These are phyloP conservation scores for Aureobasidium sp. DNA, from an alignment of 2,329 filamentous ascomycete species.

Conservation along the genomic window DNA sequence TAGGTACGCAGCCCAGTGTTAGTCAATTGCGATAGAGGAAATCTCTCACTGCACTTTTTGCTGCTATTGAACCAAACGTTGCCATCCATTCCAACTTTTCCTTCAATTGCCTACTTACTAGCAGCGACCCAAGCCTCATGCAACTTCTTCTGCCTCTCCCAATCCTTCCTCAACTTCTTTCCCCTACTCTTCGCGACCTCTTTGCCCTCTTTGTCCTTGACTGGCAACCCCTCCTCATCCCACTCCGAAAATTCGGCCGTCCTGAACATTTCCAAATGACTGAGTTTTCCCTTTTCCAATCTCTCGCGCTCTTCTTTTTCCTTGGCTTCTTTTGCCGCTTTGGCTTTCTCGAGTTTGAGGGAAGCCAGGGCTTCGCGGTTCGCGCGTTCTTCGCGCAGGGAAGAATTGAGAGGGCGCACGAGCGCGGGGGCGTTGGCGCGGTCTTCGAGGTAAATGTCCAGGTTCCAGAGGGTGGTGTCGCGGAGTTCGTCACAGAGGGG, in stretches of 20 bases:
- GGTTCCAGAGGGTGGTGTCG: conserved; percentile 70
- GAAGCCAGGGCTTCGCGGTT: conserved; percentile 49
- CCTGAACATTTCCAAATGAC: conserved; percentile 52
- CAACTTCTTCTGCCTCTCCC: conserved; percentile 82
- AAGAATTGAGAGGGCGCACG: conserved; percentile 56
- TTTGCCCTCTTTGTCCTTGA: conserved; percentile 66
- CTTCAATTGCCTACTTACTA: neutral
- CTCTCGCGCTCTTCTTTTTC: conserved; percentile 42
- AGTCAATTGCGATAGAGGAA: too few species aligned
- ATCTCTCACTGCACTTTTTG: too few species aligned
- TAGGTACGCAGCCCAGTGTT: too few species aligned
- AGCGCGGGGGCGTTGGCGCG: conserved; percentile 62
- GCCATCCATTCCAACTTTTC: too few species aligned
- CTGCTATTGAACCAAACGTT: too few species aligned
- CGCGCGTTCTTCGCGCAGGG: conserved; percentile 44
- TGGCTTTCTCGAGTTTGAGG: conserved; percentile 36
- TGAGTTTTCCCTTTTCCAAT: conserved; percentile 51
- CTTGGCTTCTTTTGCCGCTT: conserved; percentile 42
- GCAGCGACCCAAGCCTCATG: conserved; percentile 55
- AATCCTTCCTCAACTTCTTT: conserved; percentile 84
- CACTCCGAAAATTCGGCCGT: conserved; percentile 63
- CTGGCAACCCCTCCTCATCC: conserved; percentile 77
- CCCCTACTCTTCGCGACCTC: conserved; percentile 71
- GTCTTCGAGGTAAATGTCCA: conserved; percentile 85
- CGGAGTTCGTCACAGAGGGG: conserved; percentile 72